Evolutionary conservation across 2,329 filamentous ascomycete species (phyloP), one percentile per base, ranked within the genome.

Genomic region (Aspergillus udagawae): DNA sequence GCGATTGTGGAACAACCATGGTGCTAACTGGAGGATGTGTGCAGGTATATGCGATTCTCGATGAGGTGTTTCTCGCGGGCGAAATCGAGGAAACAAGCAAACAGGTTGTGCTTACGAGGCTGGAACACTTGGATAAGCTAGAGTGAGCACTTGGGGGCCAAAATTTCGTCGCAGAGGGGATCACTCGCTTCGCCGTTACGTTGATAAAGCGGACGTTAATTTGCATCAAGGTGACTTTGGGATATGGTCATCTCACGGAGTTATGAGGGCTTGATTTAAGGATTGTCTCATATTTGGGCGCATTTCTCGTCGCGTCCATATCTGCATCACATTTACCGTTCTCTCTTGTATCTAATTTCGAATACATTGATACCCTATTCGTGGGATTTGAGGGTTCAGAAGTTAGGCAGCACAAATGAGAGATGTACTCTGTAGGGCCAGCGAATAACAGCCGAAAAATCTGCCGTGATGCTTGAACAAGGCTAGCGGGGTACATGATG

Each of bases 71-170:
- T 74, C 79, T 99, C 60, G 94, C 94, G 0, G 94, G 94, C 20
- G 94, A 99, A 82, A 96, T 99, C 60, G 92, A 99, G 78, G 94
- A 99, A 83, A 97, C 93, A 61, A 96, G 91, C 74, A 99, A 97
- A 77, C 93, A 97, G 77, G 94, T 97, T 32, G 94, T 99, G 20
- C 79, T 99, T 70, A 97, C 94, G 54, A 80, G 94, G 67, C 73
- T 99, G 75, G 94, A 97, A 72, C 94, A 99, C 79, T 75, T 99
- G 73, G 94, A 99, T 72, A 97, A 97, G 77, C 77, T 99, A 71
- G 94, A 99, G 75, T 97, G 77, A 80, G 53, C 23, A 20, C 27
- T 23, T 51, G 28, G 27, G 9, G 42, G 35, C 50, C 50, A 41
- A 41, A 14, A 20, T 28, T n/a, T 20, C n/a, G 25, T 42, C 5